A percentile compares a stretch with the other conserved stretches of the same genome.
phyloP scores from a whole-genome alignment of 1,284 basidiomycete genomes.

The Ganoderma lingzhi region DNA sequence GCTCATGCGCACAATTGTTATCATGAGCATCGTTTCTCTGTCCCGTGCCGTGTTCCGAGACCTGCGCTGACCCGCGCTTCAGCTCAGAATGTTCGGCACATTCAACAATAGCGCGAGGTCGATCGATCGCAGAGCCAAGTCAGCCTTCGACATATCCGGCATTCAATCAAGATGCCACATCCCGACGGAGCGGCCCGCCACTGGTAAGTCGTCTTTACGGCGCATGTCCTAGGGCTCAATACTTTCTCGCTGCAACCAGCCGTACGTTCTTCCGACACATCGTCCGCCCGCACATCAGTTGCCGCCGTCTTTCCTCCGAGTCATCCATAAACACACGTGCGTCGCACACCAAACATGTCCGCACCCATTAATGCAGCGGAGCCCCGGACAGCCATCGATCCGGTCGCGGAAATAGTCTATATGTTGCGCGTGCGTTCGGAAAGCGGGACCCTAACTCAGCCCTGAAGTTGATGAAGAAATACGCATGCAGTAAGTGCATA shows the following conservation, averaged over 20 bases:
- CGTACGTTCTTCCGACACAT: not conserved
- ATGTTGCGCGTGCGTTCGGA: not conserved
- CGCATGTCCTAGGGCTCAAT: not conserved
- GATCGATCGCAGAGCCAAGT: not conserved
- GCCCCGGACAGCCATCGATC: not conserved
- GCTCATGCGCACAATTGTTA: not conserved
- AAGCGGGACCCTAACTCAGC: not conserved
- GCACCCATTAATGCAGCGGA: not conserved
- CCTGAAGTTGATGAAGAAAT: not conserved
- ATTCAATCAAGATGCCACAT: conserved; percentile 13
- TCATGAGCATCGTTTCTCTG: not conserved
- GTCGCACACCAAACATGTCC: not conserved
- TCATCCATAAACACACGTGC: not conserved
- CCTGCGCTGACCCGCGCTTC: not conserved
- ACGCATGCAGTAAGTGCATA: not conserved
- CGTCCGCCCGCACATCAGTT: not conserved
- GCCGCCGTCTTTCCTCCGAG: not conserved
- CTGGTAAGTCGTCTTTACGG: not conserved
- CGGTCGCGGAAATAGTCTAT: not conserved
- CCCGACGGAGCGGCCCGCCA: not conserved
- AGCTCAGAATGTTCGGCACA: not conserved
- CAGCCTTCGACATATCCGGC: not conserved
- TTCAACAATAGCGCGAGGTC: not conserved
- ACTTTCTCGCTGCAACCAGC: no score
- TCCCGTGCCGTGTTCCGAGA: not conserved